Evolutionary conservation across 2,329 filamentous ascomycete species (phyloP), one percentile per base, ranked within the genome.

Genomic region (Penicillium sp.): DNA sequence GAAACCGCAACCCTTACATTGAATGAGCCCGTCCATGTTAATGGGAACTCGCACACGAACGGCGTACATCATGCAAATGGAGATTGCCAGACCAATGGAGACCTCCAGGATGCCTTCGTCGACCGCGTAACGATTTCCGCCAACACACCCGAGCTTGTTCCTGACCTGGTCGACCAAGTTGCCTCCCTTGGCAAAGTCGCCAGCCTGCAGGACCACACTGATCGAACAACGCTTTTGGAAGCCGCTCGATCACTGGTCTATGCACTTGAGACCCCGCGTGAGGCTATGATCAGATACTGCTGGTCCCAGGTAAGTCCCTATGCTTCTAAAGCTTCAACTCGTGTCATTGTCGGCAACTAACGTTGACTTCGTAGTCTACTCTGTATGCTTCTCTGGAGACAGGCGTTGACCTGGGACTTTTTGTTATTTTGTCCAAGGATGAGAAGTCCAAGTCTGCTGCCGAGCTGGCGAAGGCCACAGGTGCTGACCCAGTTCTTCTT

Each of bases 311-410:
- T 61, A 47, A 23, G 23, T 6, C n/a, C 18, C 15, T 13, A 12
- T 34, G 5, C 3, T 46, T 34, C 5, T 12, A 46, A 12, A 13
- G 13, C 18, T 9, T 16, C 1, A 12, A 1, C 13, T 34, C n/a
- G 13, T 34, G 5, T 23, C 18, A 3, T 34, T 23, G 18, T 3
- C 8, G 29, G 44, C 2, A 23, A 34, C 9, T 46, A 34, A 46
- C 25, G 12, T 46, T 34, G 18, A 2, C 18, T 34, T 13, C 15
- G 23, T 46, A 46, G 32, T 8, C 42, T 40, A 31, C 40, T 27
- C 21, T 42, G 15, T 68, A 61, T 46, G 65, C 66, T 9, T 61
- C 62, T 0, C 31, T 68, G 7, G 64, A 68, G 37, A 61, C 59
- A 12, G 60, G 55, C 10, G 59, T 66, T 23, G 57, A 67, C 23